A percentile compares a stretch with the other conserved stretches of the same genome.
Evolutionary conservation across 1,284 basidiomycete species (phyloP).

Genomic region (Trichosporon faecale): DNA sequence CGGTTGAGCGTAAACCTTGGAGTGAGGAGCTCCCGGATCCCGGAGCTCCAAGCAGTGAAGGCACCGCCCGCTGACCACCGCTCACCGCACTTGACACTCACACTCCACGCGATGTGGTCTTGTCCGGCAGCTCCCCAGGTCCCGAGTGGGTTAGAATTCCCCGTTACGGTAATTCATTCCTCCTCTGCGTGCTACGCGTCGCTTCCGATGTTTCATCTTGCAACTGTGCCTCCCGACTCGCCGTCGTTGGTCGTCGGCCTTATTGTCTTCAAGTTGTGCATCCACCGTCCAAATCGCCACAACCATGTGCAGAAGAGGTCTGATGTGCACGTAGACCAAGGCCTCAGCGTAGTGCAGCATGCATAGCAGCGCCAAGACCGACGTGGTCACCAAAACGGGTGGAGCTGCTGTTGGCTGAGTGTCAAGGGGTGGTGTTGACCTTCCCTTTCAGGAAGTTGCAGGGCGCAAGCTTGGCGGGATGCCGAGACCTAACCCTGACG

Average conservation of each 20-base stretch:
- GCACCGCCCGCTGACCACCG: too few relatives aligned
- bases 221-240: not conserved
- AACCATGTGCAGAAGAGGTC: not conserved
- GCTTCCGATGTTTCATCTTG: constrained; percentile 7
- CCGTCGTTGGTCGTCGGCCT: not conserved
- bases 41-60: not conserved
- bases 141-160: not conserved
- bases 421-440: not conserved
- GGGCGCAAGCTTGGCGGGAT: not conserved
- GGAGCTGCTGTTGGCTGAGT: not conserved
- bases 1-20: not conserved
- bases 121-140: not conserved
- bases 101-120: not conserved
- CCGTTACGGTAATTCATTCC: constrained; percentile 1
- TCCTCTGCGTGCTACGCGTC: not conserved
- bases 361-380: not conserved
- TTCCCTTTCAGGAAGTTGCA: not conserved
- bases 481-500: not conserved
- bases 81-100: too few relatives aligned
- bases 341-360: not conserved
- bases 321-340: not conserved
- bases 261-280: not conserved
- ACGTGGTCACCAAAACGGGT: not conserved
- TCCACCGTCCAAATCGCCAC: not conserved
- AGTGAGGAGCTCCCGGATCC: not conserved